Percentiles rank a stretch among this genome's conserved stretches.
phyloP scores from a whole-genome alignment of 2,329 filamentous ascomycete species.

The Fusarium keratoplasticum region DNA sequence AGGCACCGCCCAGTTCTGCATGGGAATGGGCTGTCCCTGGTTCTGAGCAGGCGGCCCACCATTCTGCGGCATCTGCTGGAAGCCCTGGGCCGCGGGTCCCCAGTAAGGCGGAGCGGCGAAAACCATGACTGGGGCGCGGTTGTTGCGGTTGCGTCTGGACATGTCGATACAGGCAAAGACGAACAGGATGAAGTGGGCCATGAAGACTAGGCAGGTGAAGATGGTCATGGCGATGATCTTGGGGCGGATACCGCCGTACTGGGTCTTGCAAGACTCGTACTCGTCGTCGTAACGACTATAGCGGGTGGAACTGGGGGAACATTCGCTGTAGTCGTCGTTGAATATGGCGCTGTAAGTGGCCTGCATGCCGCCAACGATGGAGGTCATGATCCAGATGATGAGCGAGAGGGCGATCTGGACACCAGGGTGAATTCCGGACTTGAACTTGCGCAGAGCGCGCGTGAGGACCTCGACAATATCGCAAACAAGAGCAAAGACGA shows the following conservation, averaged over 20 bases:
- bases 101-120: conserved; percentile 44
- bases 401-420: conserved; percentile 57
- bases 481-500: conserved; percentile 52
- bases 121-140: conserved; percentile 41
- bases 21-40: conserved; percentile 34
- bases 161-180: conserved; percentile 55
- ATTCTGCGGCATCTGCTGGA: conserved; percentile 45
- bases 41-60: conserved; percentile 20
- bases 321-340: not conserved
- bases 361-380: conserved; percentile 42
- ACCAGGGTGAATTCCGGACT: conserved; percentile 56
- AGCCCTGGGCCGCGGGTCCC: conserved; percentile 45
- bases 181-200: conserved; percentile 55
- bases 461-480: conserved; percentile 54
- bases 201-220: conserved; percentile 41
- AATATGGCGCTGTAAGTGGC: conserved; percentile 7
- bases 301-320: conserved; percentile 4
- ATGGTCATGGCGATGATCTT: conserved; percentile 36
- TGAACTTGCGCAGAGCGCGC: conserved; percentile 47
- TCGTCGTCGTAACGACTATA: not conserved
- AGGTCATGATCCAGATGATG: conserved; percentile 54
- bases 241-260: conserved; percentile 6
- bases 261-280: not conserved
- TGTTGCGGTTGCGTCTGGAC: conserved; percentile 44
- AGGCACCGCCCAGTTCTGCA: conserved; percentile 26